Base-by-base conservation (phyloP, 164 flowering plant species). In the Chimonanthus salicifolius region DNA sequence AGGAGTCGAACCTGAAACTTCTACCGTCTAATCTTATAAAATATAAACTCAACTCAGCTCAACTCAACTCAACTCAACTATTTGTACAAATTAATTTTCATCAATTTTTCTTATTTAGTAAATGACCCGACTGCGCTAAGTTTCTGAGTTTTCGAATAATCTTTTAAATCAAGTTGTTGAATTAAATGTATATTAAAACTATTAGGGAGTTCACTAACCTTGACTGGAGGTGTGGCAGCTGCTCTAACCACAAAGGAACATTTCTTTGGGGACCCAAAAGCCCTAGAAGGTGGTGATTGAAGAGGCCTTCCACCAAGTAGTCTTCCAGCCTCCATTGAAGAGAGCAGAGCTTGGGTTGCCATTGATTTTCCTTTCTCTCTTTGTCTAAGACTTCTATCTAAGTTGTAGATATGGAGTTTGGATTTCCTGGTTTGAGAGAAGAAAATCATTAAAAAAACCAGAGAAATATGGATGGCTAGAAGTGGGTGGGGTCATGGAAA, bases 201-300 rank as follows among this genome's bases (percentile, higher is more conserved):
- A 33, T 33, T 33, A 33, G 33, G 33, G 33, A 18, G 64, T 11
- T 67, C 4, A 68, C 51, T 64, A 62, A 91, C 97, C 97, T 89
- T 91, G 46, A 88, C 95, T 54, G 95, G 97, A 11, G 98, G 97
- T 71, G 97, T 87, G n/a, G 97, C 67, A 67, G 95, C 83, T 4
- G 97, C 97, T 76, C 79, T 86, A 45, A 91, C 93, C 49, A 90
- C 85, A 71, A 87, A 90, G 33, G 95, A 87, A 58, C 79, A 80
- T 76, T 75, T 88, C 75, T 86, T 84, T 51, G 82, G 64, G 4
- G 85, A 77, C 8, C 69, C 80, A 64, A 71, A 54, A 21, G 60
- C 15, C 16, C 49, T 75, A 43, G 69, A 66, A 16, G 64, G 16
- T 16, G 77, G 10, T 33, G 86, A 78, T 58, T 75, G 84, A 65